Percentiles rank a stretch among this genome's conserved stretches.
Evolutionary conservation across 108 stramenopile genomes (phyloP).

Genomic region (Cylindrotheca closterium): DNA sequence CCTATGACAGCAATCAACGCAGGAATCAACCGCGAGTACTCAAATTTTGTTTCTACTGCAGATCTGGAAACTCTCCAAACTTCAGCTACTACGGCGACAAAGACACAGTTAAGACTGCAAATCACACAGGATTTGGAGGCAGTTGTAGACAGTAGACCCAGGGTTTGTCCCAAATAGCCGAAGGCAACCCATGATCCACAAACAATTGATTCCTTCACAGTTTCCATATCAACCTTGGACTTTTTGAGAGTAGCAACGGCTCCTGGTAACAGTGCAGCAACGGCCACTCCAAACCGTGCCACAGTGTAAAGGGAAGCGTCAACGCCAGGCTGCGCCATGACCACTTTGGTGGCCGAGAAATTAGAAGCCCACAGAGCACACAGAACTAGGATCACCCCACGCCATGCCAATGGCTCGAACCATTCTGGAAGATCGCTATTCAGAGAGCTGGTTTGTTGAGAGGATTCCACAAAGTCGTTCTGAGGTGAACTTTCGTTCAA

Average conservation of each 20-base stretch:
- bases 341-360: slow-evolving; percentile 62
- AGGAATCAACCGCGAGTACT: slow-evolving; percentile 50
- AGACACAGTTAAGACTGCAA: slow-evolving; percentile 74
- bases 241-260: slow-evolving; percentile 23
- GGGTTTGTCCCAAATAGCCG: slow-evolving; percentile 67
- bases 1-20: slow-evolving; percentile 61
- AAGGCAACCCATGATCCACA: slow-evolving; percentile 77
- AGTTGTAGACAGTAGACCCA: slow-evolving; percentile 62
- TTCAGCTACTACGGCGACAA: slow-evolving; percentile 67
- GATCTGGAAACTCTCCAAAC: slow-evolving; percentile 43
- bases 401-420: slow-evolving; percentile 56
- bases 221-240: slow-evolving; percentile 44
- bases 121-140: slow-evolving; percentile 69
- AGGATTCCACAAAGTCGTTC: background rate
- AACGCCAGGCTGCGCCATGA: slow-evolving; percentile 64
- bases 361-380: slow-evolving; percentile 78
- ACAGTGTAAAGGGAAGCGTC: slow-evolving; percentile 63
- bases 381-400: slow-evolving; percentile 55
- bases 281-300: slow-evolving; percentile 60
- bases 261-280: slow-evolving; percentile 41
- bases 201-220: slow-evolving; percentile 44
- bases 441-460: background rate
- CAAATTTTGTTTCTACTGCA: slow-evolving; percentile 37
- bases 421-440: slow-evolving; percentile 8
- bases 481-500: background rate